Percentiles rank a stretch among this genome's conserved stretches.
Evolutionary conservation across 129 eudicot species (phyloP).

Genomic region (Sambucus nigra): DNA sequence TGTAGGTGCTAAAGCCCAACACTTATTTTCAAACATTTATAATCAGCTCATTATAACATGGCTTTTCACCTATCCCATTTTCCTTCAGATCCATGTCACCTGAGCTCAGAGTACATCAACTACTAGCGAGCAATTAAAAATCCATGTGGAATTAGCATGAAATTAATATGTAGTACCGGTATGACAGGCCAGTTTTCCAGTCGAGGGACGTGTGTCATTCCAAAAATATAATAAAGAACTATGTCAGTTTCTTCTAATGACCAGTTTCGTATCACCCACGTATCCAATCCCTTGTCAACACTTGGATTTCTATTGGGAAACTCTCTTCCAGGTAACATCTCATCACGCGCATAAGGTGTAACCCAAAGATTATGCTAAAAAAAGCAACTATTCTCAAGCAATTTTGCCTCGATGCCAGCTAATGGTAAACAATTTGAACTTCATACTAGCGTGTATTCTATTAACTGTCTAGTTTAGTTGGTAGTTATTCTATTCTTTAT

Average conservation of each 20-base stretch:
- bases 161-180: conserved; percentile 68
- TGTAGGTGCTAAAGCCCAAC: neutral
- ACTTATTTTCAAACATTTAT: conserved; percentile 34
- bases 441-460: conserved; percentile 67
- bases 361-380: conserved; percentile 80
- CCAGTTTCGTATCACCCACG: conserved; percentile 64
- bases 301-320: conserved; percentile 85
- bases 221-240: conserved; percentile 77
- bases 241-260: conserved; percentile 66
- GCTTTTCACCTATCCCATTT: conserved; percentile 37
- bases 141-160: conserved; percentile 65
- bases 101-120: conserved; percentile 54
- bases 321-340: conserved; percentile 76
- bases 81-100: conserved; percentile 44
- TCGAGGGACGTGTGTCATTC: conserved; percentile 64
- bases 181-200: conserved; percentile 73
- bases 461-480: conserved; percentile 67
- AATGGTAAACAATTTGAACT: conserved; percentile 68
- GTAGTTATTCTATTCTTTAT: conserved; percentile 66
- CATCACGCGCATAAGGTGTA: conserved; percentile 52
- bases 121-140: conserved; percentile 68
- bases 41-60: conserved; percentile 35
- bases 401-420: conserved; percentile 67
- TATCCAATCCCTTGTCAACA: conserved; percentile 70
- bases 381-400: conserved; percentile 70